Base-by-base conservation (phyloP, 2,329 filamentous ascomycete genomes). In the Fusarium sp. region DNA sequence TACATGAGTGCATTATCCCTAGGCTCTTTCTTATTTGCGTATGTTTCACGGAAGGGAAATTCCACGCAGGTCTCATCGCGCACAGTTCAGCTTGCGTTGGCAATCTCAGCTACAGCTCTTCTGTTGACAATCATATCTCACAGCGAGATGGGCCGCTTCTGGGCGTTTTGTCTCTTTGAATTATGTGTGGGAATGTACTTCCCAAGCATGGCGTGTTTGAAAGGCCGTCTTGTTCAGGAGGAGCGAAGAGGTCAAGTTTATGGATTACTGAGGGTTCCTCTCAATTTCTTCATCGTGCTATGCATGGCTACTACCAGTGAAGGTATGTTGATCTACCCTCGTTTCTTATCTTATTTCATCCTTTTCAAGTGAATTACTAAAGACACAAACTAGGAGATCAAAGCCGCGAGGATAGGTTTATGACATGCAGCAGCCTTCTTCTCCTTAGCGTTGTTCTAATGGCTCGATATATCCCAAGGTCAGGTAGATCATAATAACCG, bases 351-450 rank as follows among this genome's bases (percentile, higher is more conserved):
- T 1, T 5, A 2, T 8, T 10, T 3, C 3, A 28, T 7, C 3
- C 6, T 3, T 4, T 22, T 24, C 0, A 3, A 1, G 1, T 44
- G 13, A 3, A 2, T n/a, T 3, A 3, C 31, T 55, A 7, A 55
- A 7, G 0, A 14, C 18, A 0, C 0, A 2, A 18, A 1, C 1
- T 11, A 56, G 53, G 53, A 6, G 44, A 51, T 0, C 43, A 40
- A 39, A 24, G 11, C 4, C 53, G 53, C 3, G 53, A 50, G 44
- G 22, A 56, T 6, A 26, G 33, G 7, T 31, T 56, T 3, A 56
- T 51, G 36, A 10, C 38, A 13, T 56, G 53, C 11, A 51, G 53
- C 4, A 39, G 33, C 2, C 15, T 56, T 2, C 24, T 56, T 28
- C 8, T 56, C 5, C 4, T 56, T 13, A 7, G 33, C 0, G 44